Evolutionary conservation across 495 filamentous ascomycete genomes (phyloP), one percentile per base, ranked within the genome.

Genomic region (Aspergillus panamensis): DNA sequence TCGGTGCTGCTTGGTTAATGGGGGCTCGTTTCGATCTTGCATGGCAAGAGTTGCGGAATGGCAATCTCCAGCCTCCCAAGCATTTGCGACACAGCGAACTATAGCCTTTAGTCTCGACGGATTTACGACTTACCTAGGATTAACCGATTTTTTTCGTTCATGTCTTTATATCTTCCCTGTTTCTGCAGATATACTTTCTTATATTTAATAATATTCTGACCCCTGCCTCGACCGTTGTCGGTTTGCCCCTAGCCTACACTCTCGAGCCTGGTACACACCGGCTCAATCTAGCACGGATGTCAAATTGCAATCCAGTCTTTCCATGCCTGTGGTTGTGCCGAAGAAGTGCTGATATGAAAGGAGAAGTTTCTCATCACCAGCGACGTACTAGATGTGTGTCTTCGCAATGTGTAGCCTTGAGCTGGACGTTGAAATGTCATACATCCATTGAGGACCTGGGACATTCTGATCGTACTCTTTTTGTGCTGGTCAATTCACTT

Each of bases 271-370:
- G 4, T 40, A 32, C n/a, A 2, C 45, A 10, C n/a, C 29, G 30
- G n/a, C 32, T 21, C 20, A 32, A 50, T 10, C 61, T 70, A 92
- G 92, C 91, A 96, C 90, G 86, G 89, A 95, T 96, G 92, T 96
- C 92, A 96, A 96, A 95, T 96, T 96, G 84, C 92, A 91, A 90
- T 87, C 80, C 83, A 80, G 86, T 79, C 80, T 65, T 76, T 80
- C 77, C 72, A 88, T 96, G 89, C 83, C 89, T 91, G 84, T 75
- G 78, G 85, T 90, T 92, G 92, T 90, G 92, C 92, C 92, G 89
- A 92, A 86, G 83, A 85, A 80, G 84, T 87, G 84, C 84, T 86
- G 70, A 87, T 70, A 87, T 80, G 45, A 63, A 77, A 43, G 33
- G 61, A 20, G 63, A 67, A 53, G 50, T 66, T 50, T 67, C 55